Base-by-base conservation (phyloP, 2,329 filamentous ascomycete species). In the Sarocladiaceae sp. region DNA sequence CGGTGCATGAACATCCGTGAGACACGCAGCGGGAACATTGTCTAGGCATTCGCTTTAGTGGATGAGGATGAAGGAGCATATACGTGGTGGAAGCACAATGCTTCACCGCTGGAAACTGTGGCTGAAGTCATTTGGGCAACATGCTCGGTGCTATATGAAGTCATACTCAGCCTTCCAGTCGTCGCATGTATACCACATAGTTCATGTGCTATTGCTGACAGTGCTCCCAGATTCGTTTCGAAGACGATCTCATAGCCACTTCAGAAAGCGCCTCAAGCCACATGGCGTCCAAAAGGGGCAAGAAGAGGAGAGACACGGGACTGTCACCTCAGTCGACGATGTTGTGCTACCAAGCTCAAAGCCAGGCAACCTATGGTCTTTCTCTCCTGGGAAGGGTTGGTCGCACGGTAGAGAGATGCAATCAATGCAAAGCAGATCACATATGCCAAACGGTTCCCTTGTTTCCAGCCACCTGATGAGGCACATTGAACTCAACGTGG, bases 241-340 rank as follows among this genome's bases (percentile, higher is more conserved):
- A n/a, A n/a, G n/a, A n/a, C n/a, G 37, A 20, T 22, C 20, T 23
- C 20, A 20, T 15, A 17, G n/a, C 35, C 5, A 37, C 7, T 12
- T 17, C 22, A 44, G 11, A n/a, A 28, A 26, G 28, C 23, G 17
- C 8, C 25, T 8, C 44, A 25, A 48, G 44, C 44, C 44, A 48
- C 44, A 33, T n/a, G n/a, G 18, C 11, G n/a, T 15, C 44, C 17
- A 25, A 33, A 48, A 48, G 13, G 26, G 26, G 44, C 15, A 48
- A 48, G 15, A 48, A 48, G 26, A 48, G 44, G 26, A 48, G 44
- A 48, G 28, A 48, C 44, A 48, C 44, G 44, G 44, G 44, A 48
- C 26, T 48, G 44, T 48, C 44, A 48, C 44, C 44, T 48, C 44
- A 48, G 44, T 48, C 28, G 26, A 48, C 25, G 4, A 48, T 48